Conservation (phyloP, 1,284 basidiomycete genomes). For the Ganoderma lingzhi region DNA sequence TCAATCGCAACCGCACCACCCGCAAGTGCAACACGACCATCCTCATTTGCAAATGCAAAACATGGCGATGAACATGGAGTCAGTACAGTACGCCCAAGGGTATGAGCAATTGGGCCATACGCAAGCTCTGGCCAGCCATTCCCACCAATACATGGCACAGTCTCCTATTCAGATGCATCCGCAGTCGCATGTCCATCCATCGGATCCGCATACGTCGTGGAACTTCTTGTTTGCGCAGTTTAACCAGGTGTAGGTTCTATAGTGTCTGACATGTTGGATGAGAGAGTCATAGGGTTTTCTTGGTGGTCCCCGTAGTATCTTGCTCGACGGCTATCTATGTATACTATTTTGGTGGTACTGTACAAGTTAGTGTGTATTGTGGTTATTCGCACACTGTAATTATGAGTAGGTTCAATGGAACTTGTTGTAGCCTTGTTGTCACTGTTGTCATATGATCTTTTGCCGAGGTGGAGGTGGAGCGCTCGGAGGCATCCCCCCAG, state of each 20-base stretch:
- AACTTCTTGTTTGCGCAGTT: slow-evolving; percentile 41
- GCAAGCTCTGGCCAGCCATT: slow-evolving; percentile 14
- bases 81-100: slow-evolving; percentile 27
- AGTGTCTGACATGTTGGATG: background rate
- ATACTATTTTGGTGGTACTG: background rate
- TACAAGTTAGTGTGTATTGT: slow-evolving; percentile 1
- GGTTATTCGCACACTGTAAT: background rate
- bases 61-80: slow-evolving; percentile 25
- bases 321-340: background rate
- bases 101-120: slow-evolving; percentile 27
- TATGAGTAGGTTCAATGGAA: background rate
- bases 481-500: background rate
- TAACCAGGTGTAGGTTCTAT: slow-evolving; percentile 24
- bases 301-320: background rate
- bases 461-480: background rate
- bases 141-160: slow-evolving; percentile 27
- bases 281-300: background rate
- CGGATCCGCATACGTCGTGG: slow-evolving; percentile 37
- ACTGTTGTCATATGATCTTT: background rate
- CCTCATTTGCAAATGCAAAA: slow-evolving; percentile 26
- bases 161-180: slow-evolving; percentile 34
- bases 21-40: slow-evolving; percentile 20
- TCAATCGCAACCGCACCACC: slow-evolving; percentile 33
- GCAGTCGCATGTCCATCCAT: slow-evolving; percentile 30
- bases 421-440: background rate